Percentiles rank a stretch among this genome's conserved stretches.
Conservation (phyloP, 2,329 filamentous ascomycete genomes). For the Proliferodiscus dingleyae region DNA sequence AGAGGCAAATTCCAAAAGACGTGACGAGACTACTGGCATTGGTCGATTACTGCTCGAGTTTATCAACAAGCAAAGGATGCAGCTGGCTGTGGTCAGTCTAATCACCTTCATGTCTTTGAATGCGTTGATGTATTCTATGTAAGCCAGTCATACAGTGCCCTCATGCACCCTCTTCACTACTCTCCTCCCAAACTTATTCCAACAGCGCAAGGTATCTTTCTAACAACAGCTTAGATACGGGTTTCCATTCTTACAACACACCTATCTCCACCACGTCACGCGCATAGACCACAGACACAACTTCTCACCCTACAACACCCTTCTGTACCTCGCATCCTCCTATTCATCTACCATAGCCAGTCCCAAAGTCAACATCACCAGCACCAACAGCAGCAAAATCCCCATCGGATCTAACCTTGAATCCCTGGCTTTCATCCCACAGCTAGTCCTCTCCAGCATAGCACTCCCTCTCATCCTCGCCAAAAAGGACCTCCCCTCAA, state of each 20-base stretch:
- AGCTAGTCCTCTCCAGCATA: slow-evolving; percentile 73
- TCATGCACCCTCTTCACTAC: no score
- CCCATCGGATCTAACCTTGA: slow-evolving; percentile 49
- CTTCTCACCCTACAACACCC: slow-evolving; percentile 92
- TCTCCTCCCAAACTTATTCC: no score
- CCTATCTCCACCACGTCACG: slow-evolving; percentile 86
- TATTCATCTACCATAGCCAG: no score
- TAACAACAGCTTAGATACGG: slow-evolving; percentile 57
- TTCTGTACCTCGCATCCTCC: slow-evolving; percentile 82
- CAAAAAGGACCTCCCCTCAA: slow-evolving; percentile 73
- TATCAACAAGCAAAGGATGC: slow-evolving; percentile 49
- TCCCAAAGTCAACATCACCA: slow-evolving; percentile 30
- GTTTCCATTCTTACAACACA: slow-evolving; percentile 77
- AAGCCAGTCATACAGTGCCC: slow-evolving; percentile 37
- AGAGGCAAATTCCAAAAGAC: slow-evolving; percentile 2
- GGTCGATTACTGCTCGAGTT: slow-evolving; percentile 37
- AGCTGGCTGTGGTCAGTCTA: slow-evolving; percentile 60
- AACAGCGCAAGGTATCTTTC: no score
- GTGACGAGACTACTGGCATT: slow-evolving; percentile 24
- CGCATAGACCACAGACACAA: slow-evolving; percentile 97
- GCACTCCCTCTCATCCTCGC: slow-evolving; percentile 71
- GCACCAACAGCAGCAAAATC: slow-evolving; percentile 28
- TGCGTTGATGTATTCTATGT: slow-evolving; percentile 70
- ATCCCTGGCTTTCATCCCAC: slow-evolving; percentile 82
- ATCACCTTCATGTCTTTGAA: slow-evolving; percentile 72